Evolutionary conservation across 768 basidiomycete genomes (phyloP), one percentile per base, ranked within the genome.

Genomic region (Auricularia cornea): DNA sequence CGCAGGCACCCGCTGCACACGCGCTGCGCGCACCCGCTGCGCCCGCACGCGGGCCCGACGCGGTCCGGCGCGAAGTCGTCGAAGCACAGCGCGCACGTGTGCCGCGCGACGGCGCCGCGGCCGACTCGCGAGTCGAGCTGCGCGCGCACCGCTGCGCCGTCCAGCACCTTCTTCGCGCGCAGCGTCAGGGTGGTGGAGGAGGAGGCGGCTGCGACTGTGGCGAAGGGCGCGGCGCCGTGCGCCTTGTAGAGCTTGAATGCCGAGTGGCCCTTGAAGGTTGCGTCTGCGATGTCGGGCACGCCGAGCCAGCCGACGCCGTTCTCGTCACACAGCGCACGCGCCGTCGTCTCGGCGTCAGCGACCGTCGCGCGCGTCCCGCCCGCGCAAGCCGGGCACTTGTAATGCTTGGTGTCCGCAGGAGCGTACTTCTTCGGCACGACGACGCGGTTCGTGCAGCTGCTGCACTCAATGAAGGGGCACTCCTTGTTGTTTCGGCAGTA

Each of bases 181-280:
- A 67, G 41, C 1, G 20, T 64, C 51, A 63, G 68, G 18, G 31
- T 16, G 23, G 66, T 52, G 62, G 35, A 8, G 35, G 5, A 41
- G 38, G 12, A 2, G 23, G 64, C 40, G 26, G 51, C 3, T 1
- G 67, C 63, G 1, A 59, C 23, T 3, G 11, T 12, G 12, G 63
- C 65, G 66, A 72, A 73, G 0, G 68, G 65, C 1, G 26, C 38
- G 14, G 40, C 62, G 3, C 70, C 71, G 56, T 68, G 62, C 32
- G 67, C 66, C 60, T 69, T 65, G 63, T 71, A 68, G 30, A 73
- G 63, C 66, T 73, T 73, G 69, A 73, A 73, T 2, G 71, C 69
- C 16, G 72, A 70, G 32, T 69, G 68, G 28, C 68, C 68, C 33
- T 59, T 59, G 23, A 73, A 68, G 2, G 69, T 32, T 26, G 65